Base-by-base conservation (phyloP, 108 stramenopile genomes). In the Craspedostauros australis region DNA sequence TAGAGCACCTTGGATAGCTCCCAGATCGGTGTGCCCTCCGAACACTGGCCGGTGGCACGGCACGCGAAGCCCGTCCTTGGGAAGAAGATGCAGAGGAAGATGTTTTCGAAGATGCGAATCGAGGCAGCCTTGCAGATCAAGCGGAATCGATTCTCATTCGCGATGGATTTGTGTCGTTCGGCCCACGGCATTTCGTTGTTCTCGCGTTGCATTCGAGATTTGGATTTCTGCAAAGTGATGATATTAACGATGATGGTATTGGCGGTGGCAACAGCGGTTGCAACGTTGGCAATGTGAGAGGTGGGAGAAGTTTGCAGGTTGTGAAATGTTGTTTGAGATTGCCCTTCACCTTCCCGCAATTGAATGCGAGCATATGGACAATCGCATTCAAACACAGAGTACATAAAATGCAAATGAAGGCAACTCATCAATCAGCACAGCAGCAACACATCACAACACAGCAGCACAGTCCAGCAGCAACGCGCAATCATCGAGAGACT, bases 81-180 rank as follows among this genome's bases (percentile, higher is more conserved):
- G 1, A 88, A 36, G 21, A 78, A 21, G 7, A 64, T 77, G 43
- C 76, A 73, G 7, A 79, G 29, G 11, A 75, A 49, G 31, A 81
- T 19, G 39, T 63, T 66, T 58, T 83, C 86, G 22, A 79, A 26
- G 7, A 81, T 32, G 9, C 82, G 75, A 16, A 81, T 21, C 9
- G 67, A 12, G 5, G 59, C 54, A 21, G 75, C 59, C 39, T 67
- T 77, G 50, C 50, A 69, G 29, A 75, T 57, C 1, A 83, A 52
- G 2, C 78, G 70, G 9, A 88, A 63, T 22, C 83, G 80, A 69
- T 84, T 81, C 50, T 88, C 80, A 9, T 41, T 43, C 5, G 62
- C 65, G 53, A 89, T 77, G 0, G 79, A 77, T 42, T 66, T 57
- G 50, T 70, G 73, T 25, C 64, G 67, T 50, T 89, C 87, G 9